Evolutionary conservation across 2,329 filamentous ascomycete genomes (phyloP), one percentile per base, ranked within the genome.

Genomic region (Fusarium decemcellulare): DNA sequence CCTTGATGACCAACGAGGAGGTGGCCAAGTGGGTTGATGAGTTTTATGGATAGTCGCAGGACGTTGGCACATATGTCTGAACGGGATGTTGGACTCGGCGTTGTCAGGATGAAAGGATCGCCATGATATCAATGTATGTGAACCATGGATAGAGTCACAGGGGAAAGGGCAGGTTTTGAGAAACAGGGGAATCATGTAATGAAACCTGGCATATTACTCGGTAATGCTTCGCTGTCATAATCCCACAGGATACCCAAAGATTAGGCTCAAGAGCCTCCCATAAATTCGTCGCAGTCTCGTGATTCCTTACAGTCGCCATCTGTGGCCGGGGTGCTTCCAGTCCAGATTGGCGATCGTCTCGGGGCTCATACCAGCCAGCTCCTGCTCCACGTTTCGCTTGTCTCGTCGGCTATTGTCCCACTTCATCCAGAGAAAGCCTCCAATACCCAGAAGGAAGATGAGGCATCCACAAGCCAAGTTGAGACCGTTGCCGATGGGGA

Each of bases 241-340:
- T 34, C 27, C 55, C 39, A 27, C 46, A 29, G 39, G 55, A 42
- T 23, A 40, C 23, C 40, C 36, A 50, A 51, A 51, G 27, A 36
- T 14, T 16, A 15, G 55, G 36, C 36, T 58, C 29, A 34, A 29
- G 18, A 57, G 43, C 43, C 54, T 16, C n/a, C 9, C 29, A 18
- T 15, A 50, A 42, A 58, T 34, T 46, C 27, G 5, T 42, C 47
- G 14, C 46, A 51, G 34, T 51, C 15, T 51, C 37, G 11, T 53
- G 18, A 16, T 44, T 46, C 15, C 16, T 44, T 36, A 71, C 43
- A 51, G 53, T 36, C 68, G 44, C 91, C 91, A 92, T 70, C 88
- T 85, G 75, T 92, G 92, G 3, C 80, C 86, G 7, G 91, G 91
- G 77, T 93, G 90, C 71, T 84, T 86, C 89, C 89, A 92, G 73